phyloP scores from a whole-genome alignment of 768 basidiomycete species.

The Lactarius sanguifluus region DNA sequence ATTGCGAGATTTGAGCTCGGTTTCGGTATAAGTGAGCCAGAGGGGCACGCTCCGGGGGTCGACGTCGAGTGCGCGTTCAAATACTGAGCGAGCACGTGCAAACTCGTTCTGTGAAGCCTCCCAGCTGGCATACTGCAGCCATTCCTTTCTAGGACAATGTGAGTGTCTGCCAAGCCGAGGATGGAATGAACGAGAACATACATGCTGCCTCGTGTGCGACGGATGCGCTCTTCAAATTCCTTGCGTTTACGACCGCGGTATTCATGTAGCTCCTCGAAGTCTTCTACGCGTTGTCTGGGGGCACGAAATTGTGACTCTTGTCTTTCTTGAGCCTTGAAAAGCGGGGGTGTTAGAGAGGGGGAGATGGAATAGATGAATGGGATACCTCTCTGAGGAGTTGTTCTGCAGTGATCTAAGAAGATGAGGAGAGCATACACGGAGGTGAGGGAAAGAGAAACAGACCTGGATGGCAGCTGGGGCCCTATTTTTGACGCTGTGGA shows the following conservation, averaged over 20 bases:
- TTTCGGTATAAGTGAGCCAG: constrained; percentile 94
- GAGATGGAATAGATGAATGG: not conserved
- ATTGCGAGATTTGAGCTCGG: constrained; percentile 97
- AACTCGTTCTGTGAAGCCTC: constrained; percentile 97
- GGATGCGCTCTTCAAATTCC: constrained; percentile 89
- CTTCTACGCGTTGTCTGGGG: constrained; percentile 93
- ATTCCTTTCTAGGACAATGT: constrained; percentile 62
- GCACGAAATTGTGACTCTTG: constrained; percentile 91
- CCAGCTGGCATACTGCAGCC: constrained; percentile 86
- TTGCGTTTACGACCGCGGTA: constrained; percentile 90
- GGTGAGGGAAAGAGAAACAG: constrained; percentile 31
- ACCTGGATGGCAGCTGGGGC: constrained; percentile 94
- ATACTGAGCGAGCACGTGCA: constrained; percentile 90
- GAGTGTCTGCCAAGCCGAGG: constrained; percentile 13
- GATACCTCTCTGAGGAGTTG: constrained; percentile 90
- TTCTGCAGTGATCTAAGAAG: constrained; percentile 88
- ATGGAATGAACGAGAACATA: constrained; percentile 38
- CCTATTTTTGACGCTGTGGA: constrained; percentile 86
- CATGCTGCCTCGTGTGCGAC: constrained; percentile 80
- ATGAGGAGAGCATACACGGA: constrained; percentile 24
- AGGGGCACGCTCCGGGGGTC: constrained; percentile 86
- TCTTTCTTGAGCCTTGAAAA: constrained; percentile 84
- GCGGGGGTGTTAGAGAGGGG: constrained; percentile 11
- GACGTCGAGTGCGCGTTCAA: constrained; percentile 95
- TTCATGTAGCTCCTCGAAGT: constrained; percentile 89